Conservation (phyloP, 306 rosid species). For the Trifolium pratense region DNA sequence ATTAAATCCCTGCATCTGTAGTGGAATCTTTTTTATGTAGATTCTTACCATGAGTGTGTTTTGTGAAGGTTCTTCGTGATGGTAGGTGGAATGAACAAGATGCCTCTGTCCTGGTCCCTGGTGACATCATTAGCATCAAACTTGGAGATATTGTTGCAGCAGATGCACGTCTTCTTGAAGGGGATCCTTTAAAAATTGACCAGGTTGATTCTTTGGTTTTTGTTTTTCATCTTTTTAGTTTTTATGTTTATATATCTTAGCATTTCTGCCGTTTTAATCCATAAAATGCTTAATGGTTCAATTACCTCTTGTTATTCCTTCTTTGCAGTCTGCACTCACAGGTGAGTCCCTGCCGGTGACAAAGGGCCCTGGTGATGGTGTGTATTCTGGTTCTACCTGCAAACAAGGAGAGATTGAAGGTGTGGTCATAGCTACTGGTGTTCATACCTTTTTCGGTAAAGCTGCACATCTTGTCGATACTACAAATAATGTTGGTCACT, state of each 20-base stretch:
- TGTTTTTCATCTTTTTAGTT: background rate
- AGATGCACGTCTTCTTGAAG: constrained; percentile 96
- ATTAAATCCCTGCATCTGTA: constrained; percentile 25
- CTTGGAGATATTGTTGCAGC: constrained; percentile 95
- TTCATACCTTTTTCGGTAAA: constrained; percentile 95
- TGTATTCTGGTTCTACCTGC: constrained; percentile 97
- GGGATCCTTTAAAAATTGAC: constrained; percentile 95
- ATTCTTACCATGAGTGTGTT: constrained; percentile 41
- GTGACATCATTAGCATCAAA: constrained; percentile 87
- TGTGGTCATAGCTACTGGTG: constrained; percentile 96
- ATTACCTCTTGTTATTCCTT: background rate
- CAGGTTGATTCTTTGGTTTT: constrained; percentile 56
- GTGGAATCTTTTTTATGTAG: constrained; percentile 26
- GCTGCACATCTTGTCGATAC: constrained; percentile 99
- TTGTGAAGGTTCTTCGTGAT: constrained; percentile 88
- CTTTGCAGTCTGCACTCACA: constrained; percentile 89
- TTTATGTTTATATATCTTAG: background rate
- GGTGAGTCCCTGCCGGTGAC: constrained; percentile 98
- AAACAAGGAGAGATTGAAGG: constrained; percentile 99
- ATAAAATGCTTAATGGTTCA: constrained; percentile 16
- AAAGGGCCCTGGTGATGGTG: constrained; percentile 96
- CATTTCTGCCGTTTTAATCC: constrained; percentile 20
- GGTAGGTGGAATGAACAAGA: constrained; percentile 96
- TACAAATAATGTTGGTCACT: constrained; percentile 98
- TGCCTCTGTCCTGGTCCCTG: constrained; percentile 83